Base-by-base conservation (phyloP, 768 basidiomycete genomes). In the Leccinellum luteum region DNA sequence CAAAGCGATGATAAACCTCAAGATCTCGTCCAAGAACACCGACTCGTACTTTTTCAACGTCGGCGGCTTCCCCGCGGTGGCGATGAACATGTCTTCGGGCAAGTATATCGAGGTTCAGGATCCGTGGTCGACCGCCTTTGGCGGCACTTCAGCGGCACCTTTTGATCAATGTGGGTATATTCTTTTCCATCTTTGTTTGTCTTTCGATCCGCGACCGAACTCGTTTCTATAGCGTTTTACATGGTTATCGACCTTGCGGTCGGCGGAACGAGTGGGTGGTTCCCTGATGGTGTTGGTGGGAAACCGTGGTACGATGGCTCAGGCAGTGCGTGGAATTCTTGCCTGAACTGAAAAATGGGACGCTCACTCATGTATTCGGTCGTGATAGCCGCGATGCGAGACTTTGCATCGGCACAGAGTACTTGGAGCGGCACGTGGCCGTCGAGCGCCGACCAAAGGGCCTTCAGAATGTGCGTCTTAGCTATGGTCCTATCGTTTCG, bases 361-460 rank as follows among this genome's bases (percentile, higher is more conserved):
- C n/a, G 27, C 58, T 70, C 14, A 70, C 13, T 45, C 44, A 3
- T 44, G 25, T 38, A 13, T 21, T 4, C 28, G 12, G 0, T 1
- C 8, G 13, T 14, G n/a, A 48, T 28, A 71, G 70, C 77, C n/a
- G 90, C 89, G 9, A 90, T 90, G 87, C 74, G 72, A 47, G 86
- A 88, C 54, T 91, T 92, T 69, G 83, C 85, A 17, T 56, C 69
- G 8, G 81, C 76, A 4, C 80, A 89, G 71, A 74, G 75, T 35
- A 77, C 80, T 51, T 94, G 92, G 92, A 81, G 80, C 61, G 77
- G 81, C 52, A 89, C 87, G 9, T 94, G 92, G 92, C 85, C 89
- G 3, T 69, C 77, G 6, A 80, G 77, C 51, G 76, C 82, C 10
- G 78, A 83, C 57, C 79, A 83, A 51, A 78, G 87, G 30, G 85